phyloP scores from a whole-genome alignment of 495 filamentous ascomycete species.

The Tuber magnatum region DNA sequence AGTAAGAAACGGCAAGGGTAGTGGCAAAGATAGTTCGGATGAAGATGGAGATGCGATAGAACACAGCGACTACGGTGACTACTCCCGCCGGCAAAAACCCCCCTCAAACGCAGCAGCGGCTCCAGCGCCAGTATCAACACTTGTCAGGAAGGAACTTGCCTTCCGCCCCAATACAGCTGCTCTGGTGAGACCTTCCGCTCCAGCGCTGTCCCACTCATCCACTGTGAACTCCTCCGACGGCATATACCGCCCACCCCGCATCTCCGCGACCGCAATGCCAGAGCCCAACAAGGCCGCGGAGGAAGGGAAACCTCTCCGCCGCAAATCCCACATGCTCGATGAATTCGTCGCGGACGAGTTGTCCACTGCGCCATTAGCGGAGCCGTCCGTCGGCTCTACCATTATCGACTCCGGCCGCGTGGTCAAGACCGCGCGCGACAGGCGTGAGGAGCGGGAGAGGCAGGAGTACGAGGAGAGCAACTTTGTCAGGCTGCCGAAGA shows the following conservation, averaged over 20 bases:
- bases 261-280: conserved; percentile 67
- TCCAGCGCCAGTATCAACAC: conserved; percentile 25
- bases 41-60: conserved; percentile 42
- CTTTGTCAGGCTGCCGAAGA: conserved; percentile 71
- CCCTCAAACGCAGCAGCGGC: conserved; percentile 2
- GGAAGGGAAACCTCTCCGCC: conserved; percentile 46
- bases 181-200: conserved; percentile 46
- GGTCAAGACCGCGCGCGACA: conserved; percentile 62
- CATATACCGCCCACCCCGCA: conserved; percentile 77
- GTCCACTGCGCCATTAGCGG: conserved; percentile 64
- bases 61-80: conserved; percentile 44
- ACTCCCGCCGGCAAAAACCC: conserved; percentile 6
- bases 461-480: conserved; percentile 78
- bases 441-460: conserved; percentile 62
- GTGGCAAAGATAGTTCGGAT: conserved; percentile 44
- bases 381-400: conserved; percentile 77
- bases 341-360: conserved; percentile 78
- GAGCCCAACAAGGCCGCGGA: conserved; percentile 47
- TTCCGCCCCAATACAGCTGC: conserved; percentile 60
- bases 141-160: conserved; percentile 53
- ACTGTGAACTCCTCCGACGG: conserved; percentile 42
- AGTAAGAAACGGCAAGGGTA: conserved; percentile 36
- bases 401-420: conserved; percentile 66
- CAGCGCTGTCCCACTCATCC: conserved; percentile 10
- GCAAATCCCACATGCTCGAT: conserved; percentile 71